These are phyloP conservation scores for Leucoagaricus sp. DNA, from an alignment of 1,284 basidiomycete species.

Conservation along the genomic window DNA sequence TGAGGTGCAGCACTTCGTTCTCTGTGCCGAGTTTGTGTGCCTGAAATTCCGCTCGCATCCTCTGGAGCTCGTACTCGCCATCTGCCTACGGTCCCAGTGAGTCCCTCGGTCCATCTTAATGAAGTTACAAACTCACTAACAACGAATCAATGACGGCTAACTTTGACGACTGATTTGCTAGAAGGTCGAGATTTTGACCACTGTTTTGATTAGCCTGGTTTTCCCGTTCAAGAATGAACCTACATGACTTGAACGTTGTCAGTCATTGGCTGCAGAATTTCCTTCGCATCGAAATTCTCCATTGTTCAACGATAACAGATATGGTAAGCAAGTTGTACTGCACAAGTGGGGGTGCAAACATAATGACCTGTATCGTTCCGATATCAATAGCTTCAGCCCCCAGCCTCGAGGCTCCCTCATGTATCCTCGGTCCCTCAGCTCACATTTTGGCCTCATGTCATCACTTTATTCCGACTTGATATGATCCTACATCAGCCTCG, in stretches of 20 bases:
- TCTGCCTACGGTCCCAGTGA: not conserved
- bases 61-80: slow-evolving; percentile 1
- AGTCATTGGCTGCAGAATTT: slow-evolving; percentile 5
- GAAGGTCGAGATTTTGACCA: slow-evolving; percentile 1
- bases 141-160: not conserved
- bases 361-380: not conserved
- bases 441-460: not conserved
- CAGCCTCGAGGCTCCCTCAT: slow-evolving; percentile 9
- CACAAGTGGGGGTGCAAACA: not conserved
- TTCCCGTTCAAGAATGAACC: not conserved
- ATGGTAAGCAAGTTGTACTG: slow-evolving; percentile 1
- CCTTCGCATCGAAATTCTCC: not conserved
- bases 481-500: slow-evolving; percentile 15
- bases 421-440: not conserved
- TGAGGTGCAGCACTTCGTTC: not conserved
- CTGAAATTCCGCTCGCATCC: slow-evolving; percentile 1
- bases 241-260: slow-evolving; percentile 4
- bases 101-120: not conserved
- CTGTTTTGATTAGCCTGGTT: not conserved
- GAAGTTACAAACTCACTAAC: not conserved
- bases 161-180: slow-evolving; percentile 5
- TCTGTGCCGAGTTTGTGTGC: not conserved
- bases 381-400: not conserved
- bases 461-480: slow-evolving; percentile 6
- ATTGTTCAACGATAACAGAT: not conserved